Percentiles rank a stretch among this genome's conserved stretches.
These are phyloP conservation scores for Bipolaris zeicola DNA, from an alignment of 2,329 filamentous ascomycete genomes.

Conservation along the genomic window DNA sequence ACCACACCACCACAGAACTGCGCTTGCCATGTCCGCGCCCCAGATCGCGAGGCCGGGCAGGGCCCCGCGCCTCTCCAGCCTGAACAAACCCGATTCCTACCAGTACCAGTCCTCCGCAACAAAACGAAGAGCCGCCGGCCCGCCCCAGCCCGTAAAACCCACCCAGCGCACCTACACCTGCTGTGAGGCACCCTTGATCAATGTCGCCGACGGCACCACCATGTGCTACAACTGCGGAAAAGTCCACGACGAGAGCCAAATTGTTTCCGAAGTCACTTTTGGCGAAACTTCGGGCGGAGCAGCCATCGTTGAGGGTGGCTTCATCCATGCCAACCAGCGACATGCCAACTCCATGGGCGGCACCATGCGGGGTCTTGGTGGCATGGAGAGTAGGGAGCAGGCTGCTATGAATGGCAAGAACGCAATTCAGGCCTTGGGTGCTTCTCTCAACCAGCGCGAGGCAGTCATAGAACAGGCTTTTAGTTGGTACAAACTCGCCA, in stretches of 20 bases:
- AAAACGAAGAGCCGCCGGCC: conserved; percentile 27
- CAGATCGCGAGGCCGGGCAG: conserved; percentile 21
- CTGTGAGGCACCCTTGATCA: conserved; percentile 37
- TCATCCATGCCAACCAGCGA: conserved; percentile 83
- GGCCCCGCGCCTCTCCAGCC: conserved; percentile 32
- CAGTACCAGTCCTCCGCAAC: conserved; percentile 27
- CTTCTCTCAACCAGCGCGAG: conserved; percentile 47
- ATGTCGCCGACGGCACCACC: conserved; percentile 24
- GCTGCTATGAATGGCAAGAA: conserved; percentile 63
- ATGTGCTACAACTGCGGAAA: conserved; percentile 81
- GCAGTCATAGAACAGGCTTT: conserved; percentile 48
- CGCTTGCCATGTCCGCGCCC: conserved; percentile 26
- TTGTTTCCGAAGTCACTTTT: conserved; percentile 90
- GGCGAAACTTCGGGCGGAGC: conserved; percentile 85
- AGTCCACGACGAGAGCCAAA: conserved; percentile 82
- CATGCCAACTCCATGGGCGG: conserved; percentile 67
- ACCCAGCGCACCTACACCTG: conserved; percentile 28
- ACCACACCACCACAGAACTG: background rate
- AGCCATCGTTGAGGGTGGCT: conserved; percentile 88
- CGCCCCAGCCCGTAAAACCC: conserved; percentile 22
- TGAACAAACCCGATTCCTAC: conserved; percentile 26
- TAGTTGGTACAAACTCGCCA: conserved; percentile 53
- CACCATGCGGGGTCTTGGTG: conserved; percentile 54
- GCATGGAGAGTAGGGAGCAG: conserved; percentile 63
- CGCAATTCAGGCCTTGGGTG: conserved; percentile 48